Percentiles rank a stretch among this genome's conserved stretches.
Conservation (phyloP, 139 green algal genomes). For the Coelastrella sp. region DNA sequence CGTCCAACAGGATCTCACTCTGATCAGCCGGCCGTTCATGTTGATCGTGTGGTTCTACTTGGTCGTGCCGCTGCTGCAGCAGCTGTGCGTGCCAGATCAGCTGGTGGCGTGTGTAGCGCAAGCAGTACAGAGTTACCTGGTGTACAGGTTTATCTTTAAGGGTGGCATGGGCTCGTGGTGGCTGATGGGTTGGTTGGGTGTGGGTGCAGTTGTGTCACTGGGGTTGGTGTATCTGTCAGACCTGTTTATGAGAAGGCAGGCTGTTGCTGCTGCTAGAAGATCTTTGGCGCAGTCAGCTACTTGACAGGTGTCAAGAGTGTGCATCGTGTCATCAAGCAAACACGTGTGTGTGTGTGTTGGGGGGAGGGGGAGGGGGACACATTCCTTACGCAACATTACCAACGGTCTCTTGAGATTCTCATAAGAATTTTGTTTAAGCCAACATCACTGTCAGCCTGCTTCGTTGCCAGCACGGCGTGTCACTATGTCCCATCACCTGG, state of each 20-base stretch:
- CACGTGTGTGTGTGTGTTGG: too few species aligned
- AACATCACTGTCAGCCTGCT: too few species aligned
- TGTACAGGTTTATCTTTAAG: conserved; percentile 23
- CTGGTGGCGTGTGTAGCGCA: not conserved
- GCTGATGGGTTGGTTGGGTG: not conserved
- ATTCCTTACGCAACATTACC: too few species aligned
- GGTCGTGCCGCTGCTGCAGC: conserved; percentile 35
- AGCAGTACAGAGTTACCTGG: conserved; percentile 7
- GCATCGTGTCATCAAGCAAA: too few species aligned
- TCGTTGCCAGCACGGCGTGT: too few species aligned
- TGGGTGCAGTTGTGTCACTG: not conserved
- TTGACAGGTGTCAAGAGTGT: too few species aligned
- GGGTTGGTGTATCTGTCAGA: not conserved
- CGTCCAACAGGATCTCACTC: not conserved
- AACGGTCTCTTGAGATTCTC: too few species aligned
- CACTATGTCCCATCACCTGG: too few species aligned
- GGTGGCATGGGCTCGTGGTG: not conserved
- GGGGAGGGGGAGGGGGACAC: too few species aligned
- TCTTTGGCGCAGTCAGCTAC: not conserved
- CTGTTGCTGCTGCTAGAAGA: not conserved
- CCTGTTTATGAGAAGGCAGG: not conserved
- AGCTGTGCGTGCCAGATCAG: conserved; percentile 32
- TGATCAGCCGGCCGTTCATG: conserved; percentile 11
- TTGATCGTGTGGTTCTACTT: conserved; percentile 36
- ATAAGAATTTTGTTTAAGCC: too few species aligned